Conservation (phyloP, 495 filamentous ascomycete genomes). For the Penicillium bovifimosum region DNA sequence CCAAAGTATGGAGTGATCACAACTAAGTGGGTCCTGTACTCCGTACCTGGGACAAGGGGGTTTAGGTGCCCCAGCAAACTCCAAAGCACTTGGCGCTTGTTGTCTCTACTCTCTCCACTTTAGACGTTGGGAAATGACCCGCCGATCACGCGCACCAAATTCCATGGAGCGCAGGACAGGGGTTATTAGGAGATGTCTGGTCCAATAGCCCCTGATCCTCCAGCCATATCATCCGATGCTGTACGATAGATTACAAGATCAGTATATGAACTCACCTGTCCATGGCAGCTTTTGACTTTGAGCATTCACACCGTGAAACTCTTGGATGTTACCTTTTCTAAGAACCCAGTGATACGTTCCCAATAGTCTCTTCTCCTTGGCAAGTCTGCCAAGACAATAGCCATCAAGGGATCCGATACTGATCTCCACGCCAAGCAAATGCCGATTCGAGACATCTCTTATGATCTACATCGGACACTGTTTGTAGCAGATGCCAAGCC, state of each 20-base stretch:
- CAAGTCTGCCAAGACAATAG: slow-evolving; percentile 14
- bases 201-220: too few relatives aligned
- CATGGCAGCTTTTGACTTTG: too few relatives aligned
- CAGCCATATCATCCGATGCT: too few relatives aligned
- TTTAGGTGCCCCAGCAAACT: slow-evolving; percentile 2
- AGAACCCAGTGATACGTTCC: not conserved
- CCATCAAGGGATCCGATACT: not conserved
- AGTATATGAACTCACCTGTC: too few relatives aligned
- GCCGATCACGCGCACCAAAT: slow-evolving; percentile 33
- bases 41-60: not conserved
- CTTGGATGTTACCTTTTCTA: too few relatives aligned
- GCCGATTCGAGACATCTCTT: not conserved
- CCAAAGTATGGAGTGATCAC: slow-evolving; percentile 1
- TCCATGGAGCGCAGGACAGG: not conserved
- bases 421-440: slow-evolving; percentile 9
- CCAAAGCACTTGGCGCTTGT: not conserved
- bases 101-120: not conserved
- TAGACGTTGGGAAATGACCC: slow-evolving; percentile 20
- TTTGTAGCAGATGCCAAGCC: slow-evolving; percentile 6
- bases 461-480: slow-evolving; percentile 2
- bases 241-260: too few relatives aligned
- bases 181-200: too few relatives aligned
- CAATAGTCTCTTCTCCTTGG: not conserved
- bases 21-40: slow-evolving; percentile 5
- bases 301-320: too few relatives aligned